These are phyloP conservation scores for Ensete ventricosum DNA, from an alignment of 176 grass and related monocot genomes.

Conservation along the genomic window DNA sequence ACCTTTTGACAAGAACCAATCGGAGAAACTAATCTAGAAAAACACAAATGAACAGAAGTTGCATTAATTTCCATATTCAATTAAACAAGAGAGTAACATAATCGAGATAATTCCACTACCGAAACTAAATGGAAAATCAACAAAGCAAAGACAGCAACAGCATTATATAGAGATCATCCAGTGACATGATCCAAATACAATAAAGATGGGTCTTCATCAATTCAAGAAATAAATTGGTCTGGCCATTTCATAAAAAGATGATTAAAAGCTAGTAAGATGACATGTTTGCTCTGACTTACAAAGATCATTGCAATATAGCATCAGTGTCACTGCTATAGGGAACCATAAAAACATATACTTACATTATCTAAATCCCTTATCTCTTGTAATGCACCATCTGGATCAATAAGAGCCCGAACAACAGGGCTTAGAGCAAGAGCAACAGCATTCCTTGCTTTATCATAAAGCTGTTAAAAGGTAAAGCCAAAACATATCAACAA, in stretches of 20 bases:
- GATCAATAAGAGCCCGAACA: constrained; percentile 90
- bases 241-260: neutral
- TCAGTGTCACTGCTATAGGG: neutral
- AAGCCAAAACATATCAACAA: neutral
- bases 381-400: constrained; percentile 87
- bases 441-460: constrained; percentile 96
- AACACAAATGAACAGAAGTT: constrained; percentile 8
- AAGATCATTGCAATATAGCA: neutral
- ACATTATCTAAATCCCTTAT: constrained; percentile 84
- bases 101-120: neutral
- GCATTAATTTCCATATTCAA: neutral
- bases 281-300: neutral
- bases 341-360: constrained; percentile 24
- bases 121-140: neutral
- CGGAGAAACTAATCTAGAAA: constrained; percentile 78
- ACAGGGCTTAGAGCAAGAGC: constrained; percentile 98
- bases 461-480: constrained; percentile 51
- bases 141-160: neutral
- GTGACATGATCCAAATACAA: neutral
- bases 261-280: neutral
- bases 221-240: neutral
- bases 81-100: neutral
- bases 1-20: constrained; percentile 99
- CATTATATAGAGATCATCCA: neutral
- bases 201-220: neutral